Conservation (phyloP, 176 grass and related monocot genomes). For the Avena eriantha region DNA sequence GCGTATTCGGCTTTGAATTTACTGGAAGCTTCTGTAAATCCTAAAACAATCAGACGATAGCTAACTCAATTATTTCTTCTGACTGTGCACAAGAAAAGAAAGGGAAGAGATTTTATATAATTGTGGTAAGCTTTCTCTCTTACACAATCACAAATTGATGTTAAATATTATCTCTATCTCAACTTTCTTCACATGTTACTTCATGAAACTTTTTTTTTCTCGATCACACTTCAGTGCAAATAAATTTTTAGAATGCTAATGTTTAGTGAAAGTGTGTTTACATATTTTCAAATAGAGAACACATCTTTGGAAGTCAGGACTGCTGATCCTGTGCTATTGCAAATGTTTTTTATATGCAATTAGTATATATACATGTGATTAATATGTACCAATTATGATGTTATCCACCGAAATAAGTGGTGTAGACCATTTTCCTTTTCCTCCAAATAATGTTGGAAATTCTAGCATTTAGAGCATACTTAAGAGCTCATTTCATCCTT, state of each 20-base stretch:
- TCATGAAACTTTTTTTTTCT: slow-evolving; percentile 21
- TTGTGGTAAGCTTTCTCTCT: too few relatives aligned
- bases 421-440: background rate
- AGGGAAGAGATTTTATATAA: too few relatives aligned
- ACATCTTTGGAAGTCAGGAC: too few relatives aligned
- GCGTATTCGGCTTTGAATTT: too few relatives aligned
- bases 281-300: background rate
- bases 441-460: slow-evolving; percentile 4
- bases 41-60: too few relatives aligned
- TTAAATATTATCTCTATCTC: too few relatives aligned
- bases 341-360: background rate
- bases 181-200: too few relatives aligned
- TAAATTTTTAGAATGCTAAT: background rate
- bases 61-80: too few relatives aligned
- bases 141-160: too few relatives aligned
- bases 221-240: background rate
- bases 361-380: background rate
- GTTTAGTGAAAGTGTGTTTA: slow-evolving; percentile 11
- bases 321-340: too few relatives aligned
- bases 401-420: background rate
- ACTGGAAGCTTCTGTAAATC: too few relatives aligned
- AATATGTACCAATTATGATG: background rate
- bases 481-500: background rate
- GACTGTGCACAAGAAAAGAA: too few relatives aligned
- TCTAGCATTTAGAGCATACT: background rate